phyloP scores from a whole-genome alignment of 176 grass and related monocot genomes.

The Melocanna baccifera region DNA sequence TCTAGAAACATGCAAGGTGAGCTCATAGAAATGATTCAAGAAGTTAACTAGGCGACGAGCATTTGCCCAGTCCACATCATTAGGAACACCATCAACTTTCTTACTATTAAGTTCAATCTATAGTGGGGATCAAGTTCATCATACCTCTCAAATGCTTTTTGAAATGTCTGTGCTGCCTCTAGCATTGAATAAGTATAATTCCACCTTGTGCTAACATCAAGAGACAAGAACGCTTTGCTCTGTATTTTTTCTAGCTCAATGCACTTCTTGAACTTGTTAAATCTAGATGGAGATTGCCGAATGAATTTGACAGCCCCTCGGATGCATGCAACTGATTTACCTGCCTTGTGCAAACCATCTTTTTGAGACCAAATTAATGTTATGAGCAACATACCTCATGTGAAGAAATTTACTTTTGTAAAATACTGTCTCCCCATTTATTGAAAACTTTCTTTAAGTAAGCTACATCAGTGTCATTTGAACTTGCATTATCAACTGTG shows the following conservation, averaged over 20 bases:
- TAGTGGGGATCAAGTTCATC: too few species aligned
- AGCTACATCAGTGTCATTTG: not conserved
- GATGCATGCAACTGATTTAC: not conserved
- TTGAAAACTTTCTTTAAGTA: not conserved
- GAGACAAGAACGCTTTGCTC: too few species aligned
- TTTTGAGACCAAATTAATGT: not conserved
- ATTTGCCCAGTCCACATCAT: too few species aligned
- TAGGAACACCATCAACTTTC: too few species aligned
- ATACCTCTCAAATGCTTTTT: too few species aligned
- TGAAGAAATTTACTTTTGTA: not conserved
- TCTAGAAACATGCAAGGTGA: not conserved
- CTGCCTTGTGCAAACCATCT: not conserved
- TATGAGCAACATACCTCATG: not conserved
- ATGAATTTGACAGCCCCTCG: not conserved
- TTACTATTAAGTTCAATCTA: too few species aligned
- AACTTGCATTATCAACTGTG: not conserved
- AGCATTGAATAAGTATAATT: too few species aligned
- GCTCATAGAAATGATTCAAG: not conserved
- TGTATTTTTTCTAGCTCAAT: not conserved
- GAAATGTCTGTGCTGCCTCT: too few species aligned
- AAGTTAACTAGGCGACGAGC: not conserved
- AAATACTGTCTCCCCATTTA: not conserved
- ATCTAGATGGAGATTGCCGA: not conserved
- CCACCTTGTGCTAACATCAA: too few species aligned
- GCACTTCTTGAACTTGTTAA: not conserved